Base-by-base conservation (phyloP, 129 eudicot genomes). In the Artemisia annua region DNA sequence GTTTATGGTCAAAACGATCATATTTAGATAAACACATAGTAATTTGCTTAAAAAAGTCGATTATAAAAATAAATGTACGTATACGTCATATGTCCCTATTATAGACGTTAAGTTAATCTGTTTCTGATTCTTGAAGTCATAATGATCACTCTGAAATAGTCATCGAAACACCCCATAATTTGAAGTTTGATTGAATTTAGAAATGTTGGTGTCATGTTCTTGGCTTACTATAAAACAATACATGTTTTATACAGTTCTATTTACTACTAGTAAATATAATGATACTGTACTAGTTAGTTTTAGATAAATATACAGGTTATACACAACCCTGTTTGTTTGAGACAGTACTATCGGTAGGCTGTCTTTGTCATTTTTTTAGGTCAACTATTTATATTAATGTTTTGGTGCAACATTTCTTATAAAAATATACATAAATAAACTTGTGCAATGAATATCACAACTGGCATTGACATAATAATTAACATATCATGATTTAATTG, bases 391-490 rank as follows among this genome's bases (percentile, higher is more conserved):
- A 54, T 67, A 28, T 54, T 55, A 17, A 64, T 71, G 52, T 73
- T 71, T 78, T 55, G 67, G 32, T 70, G 77, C 71, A 77, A 20
- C 76, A 60, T 62, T 55, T 20, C 20, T 77, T 39, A 58, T 57
- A 48, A 26, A 64, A 7, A 24, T 19, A 75, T 46, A 18, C 35
- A 57, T 11, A 46, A 14, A 67, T 49, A 24, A 51, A 57, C 62
- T 57, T 55, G 65, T 70, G 70, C 49, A 43, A 69, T 77, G 65
- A 61, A 77, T 77, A 54, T 35, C 65, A 77, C 76, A 77, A 69
- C 81, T 77, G 81, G 71, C 81, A 78, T 51, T 46, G 57, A 64
- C 73, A 78, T 54, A 78, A 71, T 78, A 63, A 71, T 75, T 66
- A 43, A 75, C 13, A 22, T 59, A 70, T 71, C n/a, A 63, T 63